Evolutionary conservation across 2,329 filamentous ascomycete species (phyloP).

Genomic region (Calonectria pteridis): DNA sequence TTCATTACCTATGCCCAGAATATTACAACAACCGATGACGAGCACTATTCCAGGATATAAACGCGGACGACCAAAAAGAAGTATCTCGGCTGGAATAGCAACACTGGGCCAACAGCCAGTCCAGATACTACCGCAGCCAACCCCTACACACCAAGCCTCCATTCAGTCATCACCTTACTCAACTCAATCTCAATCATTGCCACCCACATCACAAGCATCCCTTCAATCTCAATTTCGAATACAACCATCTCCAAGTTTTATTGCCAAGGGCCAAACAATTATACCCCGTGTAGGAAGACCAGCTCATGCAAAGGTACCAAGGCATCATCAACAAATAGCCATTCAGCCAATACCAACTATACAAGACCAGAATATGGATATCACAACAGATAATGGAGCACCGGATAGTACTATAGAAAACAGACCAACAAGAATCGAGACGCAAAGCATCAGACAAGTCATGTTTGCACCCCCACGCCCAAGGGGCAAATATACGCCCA

Average conservation of each 20-base stretch:
- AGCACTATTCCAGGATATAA: too few species aligned
- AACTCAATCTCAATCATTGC: background rate
- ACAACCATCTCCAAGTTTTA: background rate
- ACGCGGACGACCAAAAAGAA: too few species aligned
- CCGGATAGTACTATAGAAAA: background rate
- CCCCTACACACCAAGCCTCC: too few species aligned
- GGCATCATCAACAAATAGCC: background rate
- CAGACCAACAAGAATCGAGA: background rate
- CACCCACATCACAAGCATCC: background rate
- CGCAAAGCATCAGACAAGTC: background rate
- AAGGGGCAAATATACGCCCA: background rate
- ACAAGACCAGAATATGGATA: background rate
- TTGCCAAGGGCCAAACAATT: background rate
- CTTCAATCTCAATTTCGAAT: background rate
- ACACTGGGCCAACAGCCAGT: too few species aligned
- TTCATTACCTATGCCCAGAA: too few species aligned
- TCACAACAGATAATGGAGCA: background rate
- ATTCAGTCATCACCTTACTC: background rate
- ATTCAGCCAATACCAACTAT: background rate
- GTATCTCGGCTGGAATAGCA: too few species aligned
- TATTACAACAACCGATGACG: too few species aligned
- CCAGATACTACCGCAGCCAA: too few species aligned
- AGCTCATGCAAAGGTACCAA: background rate
- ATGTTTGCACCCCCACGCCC: background rate
- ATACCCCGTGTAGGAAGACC: background rate